Evolutionary conservation across 1,284 basidiomycete species (phyloP), one percentile per base, ranked within the genome.

Genomic region (Naganishia cerealis): DNA sequence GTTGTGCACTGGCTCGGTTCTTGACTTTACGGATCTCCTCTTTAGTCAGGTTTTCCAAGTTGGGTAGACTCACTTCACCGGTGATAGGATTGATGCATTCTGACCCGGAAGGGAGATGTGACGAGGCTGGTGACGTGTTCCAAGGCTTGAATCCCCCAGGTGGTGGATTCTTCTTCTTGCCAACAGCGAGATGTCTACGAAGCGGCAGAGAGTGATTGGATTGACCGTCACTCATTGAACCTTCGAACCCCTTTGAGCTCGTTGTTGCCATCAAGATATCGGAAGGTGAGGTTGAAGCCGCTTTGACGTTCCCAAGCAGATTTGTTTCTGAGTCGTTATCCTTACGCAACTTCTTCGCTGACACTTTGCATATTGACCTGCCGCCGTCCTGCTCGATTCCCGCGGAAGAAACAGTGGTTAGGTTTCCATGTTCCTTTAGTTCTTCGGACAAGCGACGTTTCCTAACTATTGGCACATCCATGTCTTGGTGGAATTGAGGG

Each of bases 1-100:
- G 50, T 38, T 70, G 69, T 6, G 69, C 69, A 12, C 55, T 59
- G 26, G 69, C 69, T 48, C 69, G 69, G 26, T 70, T 70, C 57
- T 70, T 70, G 50, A 70, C 69, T 50, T 70, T 70, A 10, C 69
- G 66, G 24, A 70, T 70, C 50, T 70, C 69, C 57, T 70, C 69
- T 21, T 70, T 70, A 56, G 69, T 70, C 40, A 70, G 57, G 40
- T 62, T 67, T 16, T 67, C 66, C 38, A 70, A 48, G 15, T 67
- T 61, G 36, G 69, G 69, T 7, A 70, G 48, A n/a, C 63, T 63
- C 15, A 70, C 65, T 61, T 70, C 69, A 18, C 66, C 66, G n/a
- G 69, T 70, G 52, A 70, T 38, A 4, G 69, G 69, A 48, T 70
- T 70, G 52, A 70, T 70, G 36, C 66, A 67, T 7, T 62, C 65